Conservation (phyloP, 2,329 filamentous ascomycete genomes). For the Nothophaeocryptopus gaeumannii region DNA sequence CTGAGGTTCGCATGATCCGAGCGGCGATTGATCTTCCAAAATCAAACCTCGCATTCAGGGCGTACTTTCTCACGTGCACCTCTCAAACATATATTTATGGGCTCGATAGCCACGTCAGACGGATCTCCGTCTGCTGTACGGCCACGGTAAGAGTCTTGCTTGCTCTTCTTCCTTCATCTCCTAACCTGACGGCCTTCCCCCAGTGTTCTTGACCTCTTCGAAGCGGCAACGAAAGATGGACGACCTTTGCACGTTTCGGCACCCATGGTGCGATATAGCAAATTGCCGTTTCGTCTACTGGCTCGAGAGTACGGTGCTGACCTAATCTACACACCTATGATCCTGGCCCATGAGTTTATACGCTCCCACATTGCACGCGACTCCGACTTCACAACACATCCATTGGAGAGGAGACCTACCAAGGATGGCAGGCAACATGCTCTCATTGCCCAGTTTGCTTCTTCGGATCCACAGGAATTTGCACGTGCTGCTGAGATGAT, state of each 20-base stretch:
- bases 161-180: neutral
- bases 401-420: constrained; percentile 46
- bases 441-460: constrained; percentile 67
- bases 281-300: constrained; percentile 68
- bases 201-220: constrained; percentile 49
- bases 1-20: too few species aligned
- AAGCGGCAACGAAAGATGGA: constrained; percentile 51
- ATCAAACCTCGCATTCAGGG: too few species aligned
- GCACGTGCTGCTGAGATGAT: constrained; percentile 61
- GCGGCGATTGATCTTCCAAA: too few species aligned
- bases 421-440: constrained; percentile 31
- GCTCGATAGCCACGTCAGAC: too few species aligned
- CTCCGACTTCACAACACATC: constrained; percentile 58
- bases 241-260: constrained; percentile 39
- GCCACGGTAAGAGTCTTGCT: constrained; percentile 1
- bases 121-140: too few species aligned
- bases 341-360: constrained; percentile 39
- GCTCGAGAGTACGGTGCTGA: constrained; percentile 64
- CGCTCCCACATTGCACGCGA: constrained; percentile 43
- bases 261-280: constrained; percentile 25
- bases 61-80: too few species aligned
- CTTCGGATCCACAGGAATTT: constrained; percentile 60
- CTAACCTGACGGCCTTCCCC: neutral
- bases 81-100: too few species aligned
- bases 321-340: constrained; percentile 70